Evolutionary conservation across 306 rosid species (phyloP).

Genomic region (Trichosanthes truncata): DNA sequence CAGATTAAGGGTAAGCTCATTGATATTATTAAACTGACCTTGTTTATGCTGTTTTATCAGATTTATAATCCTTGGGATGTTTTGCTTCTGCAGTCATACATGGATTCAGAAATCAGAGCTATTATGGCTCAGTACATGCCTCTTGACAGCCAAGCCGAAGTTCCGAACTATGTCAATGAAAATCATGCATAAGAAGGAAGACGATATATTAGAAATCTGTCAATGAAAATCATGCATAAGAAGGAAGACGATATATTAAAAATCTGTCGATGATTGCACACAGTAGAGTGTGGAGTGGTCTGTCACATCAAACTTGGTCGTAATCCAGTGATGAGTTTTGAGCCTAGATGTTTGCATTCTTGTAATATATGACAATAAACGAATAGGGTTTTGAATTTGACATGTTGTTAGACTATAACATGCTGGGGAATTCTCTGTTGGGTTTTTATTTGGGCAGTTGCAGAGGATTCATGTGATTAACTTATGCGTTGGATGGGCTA

Average conservation of each 20-base stretch:
- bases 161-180: constrained; percentile 52
- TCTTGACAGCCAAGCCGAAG: constrained; percentile 84
- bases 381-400: constrained; percentile 14
- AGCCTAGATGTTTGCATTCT: constrained; percentile 19
- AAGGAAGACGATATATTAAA: background rate
- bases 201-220: constrained; percentile 36
- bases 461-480: constrained; percentile 6
- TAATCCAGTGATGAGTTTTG: constrained; percentile 32
- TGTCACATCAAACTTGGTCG: constrained; percentile 12
- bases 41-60: background rate
- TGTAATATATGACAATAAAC: constrained; percentile 33
- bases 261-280: constrained; percentile 16
- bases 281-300: constrained; percentile 31
- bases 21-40: background rate
- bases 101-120: constrained; percentile 98
- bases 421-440: background rate
- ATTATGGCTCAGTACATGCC: constrained; percentile 99
- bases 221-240: constrained; percentile 49
- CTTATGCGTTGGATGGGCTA: background rate
- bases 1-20: constrained; percentile 86
- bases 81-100: constrained; percentile 67
- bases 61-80: constrained; percentile 13
- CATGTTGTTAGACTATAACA: background rate
- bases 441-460: constrained; percentile 1
- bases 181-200: constrained; percentile 41